A percentile compares a stretch with the other conserved stretches of the same genome.
phyloP scores from a whole-genome alignment of 2,329 filamentous ascomycete species.

The Purpureocillium lavendulum region DNA sequence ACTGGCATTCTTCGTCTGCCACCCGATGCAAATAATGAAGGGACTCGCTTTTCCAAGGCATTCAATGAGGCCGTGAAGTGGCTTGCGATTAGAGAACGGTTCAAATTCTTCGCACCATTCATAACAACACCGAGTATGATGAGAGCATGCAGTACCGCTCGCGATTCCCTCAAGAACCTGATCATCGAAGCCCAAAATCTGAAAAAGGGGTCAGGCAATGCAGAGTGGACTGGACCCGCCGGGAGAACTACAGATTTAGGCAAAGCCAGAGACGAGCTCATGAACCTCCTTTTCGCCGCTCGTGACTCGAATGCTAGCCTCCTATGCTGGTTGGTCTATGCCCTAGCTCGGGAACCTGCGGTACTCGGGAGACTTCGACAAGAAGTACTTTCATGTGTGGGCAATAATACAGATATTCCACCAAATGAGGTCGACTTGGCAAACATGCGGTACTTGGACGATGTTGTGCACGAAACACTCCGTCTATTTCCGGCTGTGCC shows the following conservation, averaged over 20 bases:
- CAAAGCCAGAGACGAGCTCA: no score
- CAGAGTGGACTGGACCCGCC: background rate
- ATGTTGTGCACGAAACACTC: slow-evolving; percentile 4
- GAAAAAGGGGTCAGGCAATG: background rate
- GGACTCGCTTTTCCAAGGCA: no score
- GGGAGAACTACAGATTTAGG: no score
- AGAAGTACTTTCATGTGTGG: slow-evolving; percentile 2
- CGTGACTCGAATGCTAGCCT: no score
- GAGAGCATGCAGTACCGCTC: background rate
- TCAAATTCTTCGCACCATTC: slow-evolving; percentile 5
- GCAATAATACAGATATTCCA: background rate
- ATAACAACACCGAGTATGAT: slow-evolving; percentile 1
- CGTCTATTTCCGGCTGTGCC: slow-evolving; percentile 5
- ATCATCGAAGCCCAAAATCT: slow-evolving; percentile 2
- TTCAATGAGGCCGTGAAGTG: background rate
- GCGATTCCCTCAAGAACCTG: slow-evolving; percentile 5
- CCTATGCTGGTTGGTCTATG: slow-evolving; percentile 5
- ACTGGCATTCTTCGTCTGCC: no score
- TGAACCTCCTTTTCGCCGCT: no score
- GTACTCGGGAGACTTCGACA: slow-evolving; percentile 1
- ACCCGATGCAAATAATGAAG: no score
- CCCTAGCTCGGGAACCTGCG: slow-evolving; percentile 3
- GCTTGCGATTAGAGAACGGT: slow-evolving; percentile 4
- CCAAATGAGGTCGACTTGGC: slow-evolving; percentile 1
- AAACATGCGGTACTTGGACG: slow-evolving; percentile 3